These are phyloP conservation scores for Ceratobasidium papillatum DNA, from an alignment of 1,284 basidiomycete species.

Conservation along the genomic window DNA sequence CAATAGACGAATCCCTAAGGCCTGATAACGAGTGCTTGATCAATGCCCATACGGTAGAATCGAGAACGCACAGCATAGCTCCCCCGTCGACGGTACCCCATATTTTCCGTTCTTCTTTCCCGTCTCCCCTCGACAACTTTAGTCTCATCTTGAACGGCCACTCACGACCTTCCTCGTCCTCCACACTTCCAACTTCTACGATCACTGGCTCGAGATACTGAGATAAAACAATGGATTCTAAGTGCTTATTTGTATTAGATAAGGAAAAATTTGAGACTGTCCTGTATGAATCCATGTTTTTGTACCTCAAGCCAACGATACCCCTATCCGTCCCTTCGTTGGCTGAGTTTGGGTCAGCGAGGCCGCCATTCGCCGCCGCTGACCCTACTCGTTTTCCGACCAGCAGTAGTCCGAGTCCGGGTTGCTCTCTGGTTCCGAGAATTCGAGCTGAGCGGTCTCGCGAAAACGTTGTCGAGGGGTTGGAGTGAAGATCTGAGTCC, in stretches of 20 bases:
- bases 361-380: background rate
- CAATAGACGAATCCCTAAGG: background rate
- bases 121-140: background rate
- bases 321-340: background rate
- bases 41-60: background rate
- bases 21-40: background rate
- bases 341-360: background rate
- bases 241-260: too few species aligned
- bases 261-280: too few species aligned
- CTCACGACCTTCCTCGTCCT: background rate
- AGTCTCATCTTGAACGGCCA: background rate
- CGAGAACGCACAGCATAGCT: background rate
- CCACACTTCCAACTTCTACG: background rate
- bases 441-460: too few species aligned
- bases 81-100: background rate
- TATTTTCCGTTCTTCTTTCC: background rate
- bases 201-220: background rate
- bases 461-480: too few species aligned
- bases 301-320: background rate
- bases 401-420: background rate
- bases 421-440: too few species aligned
- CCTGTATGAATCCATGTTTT: too few species aligned
- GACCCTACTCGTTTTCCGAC: constrained; percentile 12
- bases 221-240: too few species aligned
- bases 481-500: too few species aligned